A percentile compares a stretch with the other conserved stretches of the same genome.
These are phyloP conservation scores for Coccomyxa sp. DNA, from an alignment of 139 green algal species.

Conservation along the genomic window DNA sequence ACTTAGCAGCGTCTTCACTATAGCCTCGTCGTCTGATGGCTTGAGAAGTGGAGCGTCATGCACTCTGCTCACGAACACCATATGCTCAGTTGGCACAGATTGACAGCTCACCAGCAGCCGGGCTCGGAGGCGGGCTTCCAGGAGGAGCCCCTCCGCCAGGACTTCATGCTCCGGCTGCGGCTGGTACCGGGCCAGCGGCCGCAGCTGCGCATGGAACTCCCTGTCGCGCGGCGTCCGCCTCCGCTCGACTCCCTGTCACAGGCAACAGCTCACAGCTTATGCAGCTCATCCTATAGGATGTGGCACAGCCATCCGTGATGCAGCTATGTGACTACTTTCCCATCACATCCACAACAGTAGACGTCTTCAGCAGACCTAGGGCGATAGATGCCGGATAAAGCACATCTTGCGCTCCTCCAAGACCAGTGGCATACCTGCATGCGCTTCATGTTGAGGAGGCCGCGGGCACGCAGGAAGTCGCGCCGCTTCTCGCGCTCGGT, in stretches of 20 bases:
- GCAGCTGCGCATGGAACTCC: conserved; percentile 59
- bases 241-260: conserved; percentile 2
- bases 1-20: too few species aligned
- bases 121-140: conserved; percentile 74
- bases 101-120: conserved; percentile 71
- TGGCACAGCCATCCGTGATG: too few species aligned
- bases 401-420: too few species aligned
- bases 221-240: conserved; percentile 56
- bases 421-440: conserved; percentile 23
- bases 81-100: too few species aligned
- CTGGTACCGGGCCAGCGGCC: conserved; percentile 80
- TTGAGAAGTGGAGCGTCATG: too few species aligned
- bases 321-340: too few species aligned
- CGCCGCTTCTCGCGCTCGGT: conserved; percentile 62
- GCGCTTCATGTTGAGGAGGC: conserved; percentile 63
- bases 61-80: too few species aligned
- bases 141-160: conserved; percentile 73
- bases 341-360: too few species aligned
- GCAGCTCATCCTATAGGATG: background rate
- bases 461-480: conserved; percentile 68
- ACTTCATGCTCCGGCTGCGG: conserved; percentile 66
- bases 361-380: too few species aligned
- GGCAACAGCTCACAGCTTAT: background rate
- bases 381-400: too few species aligned
- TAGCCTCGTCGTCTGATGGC: too few species aligned